Evolutionary conservation across 176 grass and related monocot species (phyloP), one percentile per base, ranked within the genome.

Genomic region (Saccharum officinarum): DNA sequence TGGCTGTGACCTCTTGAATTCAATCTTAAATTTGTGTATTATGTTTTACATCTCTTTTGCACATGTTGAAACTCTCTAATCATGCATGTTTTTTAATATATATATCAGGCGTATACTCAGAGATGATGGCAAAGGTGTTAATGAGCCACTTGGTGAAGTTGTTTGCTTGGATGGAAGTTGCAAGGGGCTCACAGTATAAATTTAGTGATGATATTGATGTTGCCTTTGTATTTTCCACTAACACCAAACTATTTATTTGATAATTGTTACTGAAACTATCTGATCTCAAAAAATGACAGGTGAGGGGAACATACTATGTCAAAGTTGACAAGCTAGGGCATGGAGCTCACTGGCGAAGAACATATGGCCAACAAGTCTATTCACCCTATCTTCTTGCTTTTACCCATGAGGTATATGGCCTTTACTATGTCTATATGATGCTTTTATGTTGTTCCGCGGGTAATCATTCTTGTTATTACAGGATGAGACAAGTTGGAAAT

Each of bases 381-480:
- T 97, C 95, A 62, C 89, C 92, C 20, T 87, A 95, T 93, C 95
- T 97, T 88, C 54, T 95, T 77, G 95, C 92, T 81, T 97, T 97
- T 65, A 42, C 87, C 61, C 82, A 91, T 68, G 95, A 91, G 92
- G 89, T 97, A 91, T 75, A 76, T 78, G 68, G 61, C 57, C 13
- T 39, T 36, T 71, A 46, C 25, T 66, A 0, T 86, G n/a, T 84
- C 20, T 17, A 39, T 54, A 34, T 36, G 65, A 41, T 57, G 30
- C 23, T 50, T 77, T 34, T 57, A 26, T 79, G 40, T 50, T 67
- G 31, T 88, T 44, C 23, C 31, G 22, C 10, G 67, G 30, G 67
- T 65, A 78, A 42, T 69, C 63, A 64, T 73, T 41, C 30, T 62
- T 73, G 0, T 85, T 82, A 63, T 85, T 71, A 63, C 86, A 97